phyloP scores from a whole-genome alignment of 495 filamentous ascomycete genomes.

The Penicillium desertorum region DNA sequence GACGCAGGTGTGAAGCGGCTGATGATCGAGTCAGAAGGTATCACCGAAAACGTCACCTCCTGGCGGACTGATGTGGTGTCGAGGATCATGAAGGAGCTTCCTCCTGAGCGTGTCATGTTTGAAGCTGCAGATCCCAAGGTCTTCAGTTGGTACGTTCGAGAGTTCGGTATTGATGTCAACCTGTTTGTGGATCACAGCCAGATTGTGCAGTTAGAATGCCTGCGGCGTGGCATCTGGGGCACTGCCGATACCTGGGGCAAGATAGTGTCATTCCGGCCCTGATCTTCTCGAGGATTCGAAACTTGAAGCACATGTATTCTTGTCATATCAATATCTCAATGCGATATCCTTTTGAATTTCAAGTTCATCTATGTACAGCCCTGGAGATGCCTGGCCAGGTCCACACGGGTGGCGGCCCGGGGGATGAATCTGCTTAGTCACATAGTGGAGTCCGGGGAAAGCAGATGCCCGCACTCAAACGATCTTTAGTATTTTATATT shows the following conservation, averaged over 20 bases:
- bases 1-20: constrained; percentile 56
- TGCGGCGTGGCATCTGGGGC: constrained; percentile 58
- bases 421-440: constrained; percentile 2
- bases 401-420: not conserved
- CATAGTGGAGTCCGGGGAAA: constrained; percentile 22
- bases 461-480: constrained; percentile 11
- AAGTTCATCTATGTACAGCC: not conserved
- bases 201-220: constrained; percentile 56
- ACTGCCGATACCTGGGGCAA: constrained; percentile 59
- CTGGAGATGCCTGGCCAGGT: not conserved
- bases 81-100: constrained; percentile 54
- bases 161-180: constrained; percentile 61
- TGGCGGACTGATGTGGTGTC: constrained; percentile 61
- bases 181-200: constrained; percentile 61
- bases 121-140: constrained; percentile 60
- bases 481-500: not conserved
- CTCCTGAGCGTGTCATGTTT: constrained; percentile 59
- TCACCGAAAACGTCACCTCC: constrained; percentile 57
- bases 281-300: not conserved
- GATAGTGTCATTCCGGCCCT: constrained; percentile 50
- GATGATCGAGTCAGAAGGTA: constrained; percentile 64
- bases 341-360: not conserved
- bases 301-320: not conserved
- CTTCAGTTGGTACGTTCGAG: constrained; percentile 59
- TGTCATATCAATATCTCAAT: not conserved